Percentiles rank a stretch among this genome's conserved stretches.
Evolutionary conservation across 2,329 filamentous ascomycete species (phyloP).

Genomic region (Colletotrichum spaethianum): DNA sequence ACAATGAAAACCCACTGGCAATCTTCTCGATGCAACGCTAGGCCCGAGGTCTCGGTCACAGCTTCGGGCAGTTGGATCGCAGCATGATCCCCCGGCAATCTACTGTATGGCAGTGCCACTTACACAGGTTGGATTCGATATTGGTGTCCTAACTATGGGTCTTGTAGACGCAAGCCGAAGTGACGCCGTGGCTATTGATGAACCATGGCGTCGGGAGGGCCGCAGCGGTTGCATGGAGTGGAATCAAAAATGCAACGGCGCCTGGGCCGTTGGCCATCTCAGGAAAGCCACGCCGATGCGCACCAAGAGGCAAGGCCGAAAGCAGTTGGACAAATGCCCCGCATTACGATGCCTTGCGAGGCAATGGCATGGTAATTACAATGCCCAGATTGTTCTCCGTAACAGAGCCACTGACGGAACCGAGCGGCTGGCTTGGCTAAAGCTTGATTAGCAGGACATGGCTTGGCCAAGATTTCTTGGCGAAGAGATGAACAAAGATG

Average conservation of each 20-base stretch:
- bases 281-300: not conserved
- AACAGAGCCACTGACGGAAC: not conserved
- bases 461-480: conserved; percentile 28
- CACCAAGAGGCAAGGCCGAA: not conserved
- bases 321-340: not conserved
- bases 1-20: not conserved
- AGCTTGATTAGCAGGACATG: conserved; percentile 24
- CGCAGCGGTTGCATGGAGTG: not conserved
- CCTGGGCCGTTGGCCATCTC: not conserved
- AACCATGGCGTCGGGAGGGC: not conserved
- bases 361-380: too few species aligned
- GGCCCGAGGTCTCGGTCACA: conserved; percentile 14
- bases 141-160: conserved; percentile 13
- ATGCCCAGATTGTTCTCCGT: not conserved
- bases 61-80: not conserved
- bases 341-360: not conserved
- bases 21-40: conserved; percentile 24
- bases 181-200: not conserved
- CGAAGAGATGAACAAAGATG: not conserved
- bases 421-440: conserved; percentile 32
- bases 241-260: conserved; percentile 28
- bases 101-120: not conserved
- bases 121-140: not conserved
- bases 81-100: too few species aligned
- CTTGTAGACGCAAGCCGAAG: not conserved